Conservation (phyloP, 768 basidiomycete genomes). For the Obba rivulosa region DNA sequence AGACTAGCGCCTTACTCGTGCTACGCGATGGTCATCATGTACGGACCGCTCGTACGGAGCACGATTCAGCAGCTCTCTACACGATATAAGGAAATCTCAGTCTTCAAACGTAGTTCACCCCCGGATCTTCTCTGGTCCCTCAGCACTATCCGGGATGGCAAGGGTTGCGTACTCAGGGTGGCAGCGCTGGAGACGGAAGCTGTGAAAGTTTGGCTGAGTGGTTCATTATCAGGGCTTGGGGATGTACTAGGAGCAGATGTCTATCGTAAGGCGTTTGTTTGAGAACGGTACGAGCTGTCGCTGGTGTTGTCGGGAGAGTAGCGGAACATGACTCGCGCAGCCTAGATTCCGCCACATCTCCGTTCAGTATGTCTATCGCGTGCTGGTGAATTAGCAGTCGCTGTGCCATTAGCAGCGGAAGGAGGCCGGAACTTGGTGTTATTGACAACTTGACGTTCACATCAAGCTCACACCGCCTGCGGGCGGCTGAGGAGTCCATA, state of each 20-base stretch:
- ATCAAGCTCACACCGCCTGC: too few species aligned
- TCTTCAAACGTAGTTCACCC: slow-evolving; percentile 54
- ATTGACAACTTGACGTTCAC: too few species aligned
- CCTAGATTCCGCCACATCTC: too few species aligned
- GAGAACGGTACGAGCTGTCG: slow-evolving; percentile 2
- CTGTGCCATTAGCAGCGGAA: too few species aligned
- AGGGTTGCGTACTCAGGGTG: slow-evolving; percentile 60
- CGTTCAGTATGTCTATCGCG: too few species aligned
- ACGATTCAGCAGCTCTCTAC: slow-evolving; percentile 44
- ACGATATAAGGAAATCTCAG: slow-evolving; percentile 48
- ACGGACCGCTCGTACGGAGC: slow-evolving; percentile 54
- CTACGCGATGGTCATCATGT: slow-evolving; percentile 82
- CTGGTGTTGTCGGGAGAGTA: not conserved
- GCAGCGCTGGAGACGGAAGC: slow-evolving; percentile 75
- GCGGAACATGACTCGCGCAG: not conserved
- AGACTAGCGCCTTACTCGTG: slow-evolving; percentile 79
- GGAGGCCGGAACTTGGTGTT: too few species aligned
- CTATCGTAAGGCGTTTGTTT: slow-evolving; percentile 59
- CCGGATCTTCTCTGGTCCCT: slow-evolving; percentile 78
- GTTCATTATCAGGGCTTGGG: slow-evolving; percentile 46
- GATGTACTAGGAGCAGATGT: slow-evolving; percentile 56
- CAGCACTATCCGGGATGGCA: slow-evolving; percentile 46
- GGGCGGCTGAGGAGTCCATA: too few species aligned
- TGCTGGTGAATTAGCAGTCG: too few species aligned
- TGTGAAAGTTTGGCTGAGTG: slow-evolving; percentile 66